Conservation (phyloP, 2,329 filamentous ascomycete species). For the Macroventuria anomochaeta region DNA sequence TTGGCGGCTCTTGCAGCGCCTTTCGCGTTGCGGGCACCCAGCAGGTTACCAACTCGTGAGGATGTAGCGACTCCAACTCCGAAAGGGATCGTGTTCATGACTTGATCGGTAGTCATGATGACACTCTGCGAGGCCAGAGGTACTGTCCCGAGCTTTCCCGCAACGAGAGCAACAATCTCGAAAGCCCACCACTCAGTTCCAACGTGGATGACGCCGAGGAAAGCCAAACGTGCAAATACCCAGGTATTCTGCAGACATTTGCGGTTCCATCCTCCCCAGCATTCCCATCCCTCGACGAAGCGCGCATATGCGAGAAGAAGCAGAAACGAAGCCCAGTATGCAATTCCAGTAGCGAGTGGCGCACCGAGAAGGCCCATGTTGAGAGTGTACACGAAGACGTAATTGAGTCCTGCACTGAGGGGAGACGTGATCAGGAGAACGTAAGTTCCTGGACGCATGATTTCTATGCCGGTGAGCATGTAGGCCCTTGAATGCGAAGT, state of each 20-base stretch:
- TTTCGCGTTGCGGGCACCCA: slow-evolving; percentile 70
- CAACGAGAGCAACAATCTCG: slow-evolving; percentile 84
- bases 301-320: slow-evolving; percentile 75
- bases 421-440: slow-evolving; percentile 67
- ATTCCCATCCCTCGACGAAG: slow-evolving; percentile 73
- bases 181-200: slow-evolving; percentile 96
- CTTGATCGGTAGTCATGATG: slow-evolving; percentile 88
- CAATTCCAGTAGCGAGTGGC: slow-evolving; percentile 80
- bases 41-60: slow-evolving; percentile 77
- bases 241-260: slow-evolving; percentile 70
- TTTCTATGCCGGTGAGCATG: slow-evolving; percentile 51
- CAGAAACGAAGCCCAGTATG: slow-evolving; percentile 84
- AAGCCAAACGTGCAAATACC: slow-evolving; percentile 75
- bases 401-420: slow-evolving; percentile 64
- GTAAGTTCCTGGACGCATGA: slow-evolving; percentile 70
- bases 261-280: slow-evolving; percentile 77
- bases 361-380: slow-evolving; percentile 77
- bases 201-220: slow-evolving; percentile 80
- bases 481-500: background rate
- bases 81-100: slow-evolving; percentile 85
- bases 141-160: slow-evolving; percentile 78
- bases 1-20: slow-evolving; percentile 77
- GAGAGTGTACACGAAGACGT: slow-evolving; percentile 75
- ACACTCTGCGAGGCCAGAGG: slow-evolving; percentile 83
- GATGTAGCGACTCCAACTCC: slow-evolving; percentile 84